Percentiles rank a stretch among this genome's conserved stretches.
Evolutionary conservation across 2,329 filamentous ascomycete genomes (phyloP).

Genomic region (Zymoseptoria crescenta): DNA sequence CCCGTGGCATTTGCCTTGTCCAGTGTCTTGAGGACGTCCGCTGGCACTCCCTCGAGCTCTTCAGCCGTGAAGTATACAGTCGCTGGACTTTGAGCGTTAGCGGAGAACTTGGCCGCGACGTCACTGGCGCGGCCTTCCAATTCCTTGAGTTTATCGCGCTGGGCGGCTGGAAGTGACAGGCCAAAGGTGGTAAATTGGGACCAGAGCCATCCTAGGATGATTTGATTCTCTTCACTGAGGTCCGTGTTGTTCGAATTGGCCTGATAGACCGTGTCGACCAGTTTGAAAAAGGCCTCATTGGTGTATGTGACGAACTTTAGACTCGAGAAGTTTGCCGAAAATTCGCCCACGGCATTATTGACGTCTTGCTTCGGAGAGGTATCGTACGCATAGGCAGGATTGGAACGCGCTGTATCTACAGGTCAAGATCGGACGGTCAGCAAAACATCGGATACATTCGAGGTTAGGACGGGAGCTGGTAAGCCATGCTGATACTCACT

Average conservation of each 20-base stretch:
- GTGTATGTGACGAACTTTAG: constrained; percentile 67
- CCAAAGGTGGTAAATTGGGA: constrained; percentile 68
- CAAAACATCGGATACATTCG: too few relatives aligned
- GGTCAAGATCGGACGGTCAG: too few relatives aligned
- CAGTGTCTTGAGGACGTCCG: neutral
- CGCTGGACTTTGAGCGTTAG: neutral
- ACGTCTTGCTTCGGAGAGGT: constrained; percentile 37
- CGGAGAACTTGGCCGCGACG: neutral
- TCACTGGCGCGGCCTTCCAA: neutral
- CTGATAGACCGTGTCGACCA: constrained; percentile 42
- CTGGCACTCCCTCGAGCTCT: neutral
- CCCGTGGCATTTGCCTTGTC: neutral
- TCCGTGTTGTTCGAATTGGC: constrained; percentile 40
- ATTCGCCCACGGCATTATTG: constrained; percentile 38
- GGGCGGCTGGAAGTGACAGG: constrained; percentile 34
- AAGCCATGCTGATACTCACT: constrained; percentile 4
- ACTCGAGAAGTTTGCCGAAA: constrained; percentile 45
- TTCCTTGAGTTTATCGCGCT: neutral
- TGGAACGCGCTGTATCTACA: constrained; percentile 24
- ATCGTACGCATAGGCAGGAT: constrained; percentile 38
- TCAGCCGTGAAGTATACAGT: neutral
- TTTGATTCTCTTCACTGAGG: constrained; percentile 58
- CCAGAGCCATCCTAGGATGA: constrained; percentile 64
- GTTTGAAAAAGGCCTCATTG: constrained; percentile 66
- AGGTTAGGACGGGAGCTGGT: too few relatives aligned